These are phyloP conservation scores for Penicillium capsulatum DNA, from an alignment of 2,329 filamentous ascomycete species.

Conservation along the genomic window DNA sequence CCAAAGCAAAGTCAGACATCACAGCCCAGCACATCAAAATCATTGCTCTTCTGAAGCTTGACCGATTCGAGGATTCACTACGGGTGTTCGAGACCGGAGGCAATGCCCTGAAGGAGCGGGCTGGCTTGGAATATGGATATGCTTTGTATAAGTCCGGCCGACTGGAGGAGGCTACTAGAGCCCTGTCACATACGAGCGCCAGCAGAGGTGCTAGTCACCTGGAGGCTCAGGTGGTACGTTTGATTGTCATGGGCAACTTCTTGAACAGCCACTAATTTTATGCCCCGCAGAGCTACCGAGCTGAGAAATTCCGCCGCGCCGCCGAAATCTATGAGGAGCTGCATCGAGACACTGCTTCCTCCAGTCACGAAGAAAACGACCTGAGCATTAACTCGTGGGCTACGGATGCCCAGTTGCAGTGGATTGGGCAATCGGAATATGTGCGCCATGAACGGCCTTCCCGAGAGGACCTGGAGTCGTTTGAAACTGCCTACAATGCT, in stretches of 20 bases:
- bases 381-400: constrained; percentile 59
- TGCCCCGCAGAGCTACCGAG: constrained; percentile 47
- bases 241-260: neutral
- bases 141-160: constrained; percentile 59
- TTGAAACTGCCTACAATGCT: constrained; percentile 63
- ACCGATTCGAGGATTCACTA: constrained; percentile 59
- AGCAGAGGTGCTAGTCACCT: constrained; percentile 56
- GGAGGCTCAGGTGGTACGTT: constrained; percentile 58
- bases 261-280: constrained; percentile 1
- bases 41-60: constrained; percentile 59
- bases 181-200: constrained; percentile 42
- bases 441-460: constrained; percentile 52
- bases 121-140: constrained; percentile 59
- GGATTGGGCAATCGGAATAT: constrained; percentile 51
- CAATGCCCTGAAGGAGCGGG: constrained; percentile 51
- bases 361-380: constrained; percentile 54
- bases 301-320: constrained; percentile 56
- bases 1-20: constrained; percentile 54
- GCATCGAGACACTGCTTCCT: constrained; percentile 36
- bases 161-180: constrained; percentile 51
- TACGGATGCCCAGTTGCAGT: constrained; percentile 59
- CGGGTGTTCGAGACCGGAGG: constrained; percentile 53
- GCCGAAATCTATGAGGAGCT: constrained; percentile 53
- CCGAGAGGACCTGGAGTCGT: constrained; percentile 58
- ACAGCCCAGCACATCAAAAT: constrained; percentile 57